A percentile compares a stretch with the other conserved stretches of the same genome.
These are phyloP conservation scores for Hymenoscyphus linearis DNA, from an alignment of 2,329 filamentous ascomycete genomes.

Conservation along the genomic window DNA sequence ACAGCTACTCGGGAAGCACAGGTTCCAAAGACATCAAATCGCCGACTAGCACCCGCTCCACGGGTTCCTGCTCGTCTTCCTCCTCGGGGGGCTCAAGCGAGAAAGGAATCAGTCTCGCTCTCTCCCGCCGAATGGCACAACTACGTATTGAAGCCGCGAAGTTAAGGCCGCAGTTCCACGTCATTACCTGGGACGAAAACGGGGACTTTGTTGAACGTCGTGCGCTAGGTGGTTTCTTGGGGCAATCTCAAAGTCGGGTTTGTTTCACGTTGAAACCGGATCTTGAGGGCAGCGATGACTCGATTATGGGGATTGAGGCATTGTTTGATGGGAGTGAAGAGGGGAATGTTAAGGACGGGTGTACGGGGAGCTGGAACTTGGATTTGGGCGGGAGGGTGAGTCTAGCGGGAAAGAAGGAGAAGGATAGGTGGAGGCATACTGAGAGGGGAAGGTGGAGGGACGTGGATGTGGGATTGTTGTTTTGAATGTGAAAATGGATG, in stretches of 20 bases:
- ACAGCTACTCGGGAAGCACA: slow-evolving; percentile 10
- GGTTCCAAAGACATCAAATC: slow-evolving; percentile 15
- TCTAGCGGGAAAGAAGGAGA: slow-evolving; percentile 21
- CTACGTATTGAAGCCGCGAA: slow-evolving; percentile 55
- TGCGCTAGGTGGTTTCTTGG: slow-evolving; percentile 56
- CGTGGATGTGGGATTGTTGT: slow-evolving; percentile 22
- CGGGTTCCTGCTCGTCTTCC: slow-evolving; percentile 7
- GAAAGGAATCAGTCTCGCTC: slow-evolving; percentile 39
- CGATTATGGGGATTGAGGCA: slow-evolving; percentile 48
- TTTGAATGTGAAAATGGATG: slow-evolving; percentile 12
- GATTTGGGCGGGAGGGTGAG: slow-evolving; percentile 7
- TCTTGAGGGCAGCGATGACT: slow-evolving; percentile 48
- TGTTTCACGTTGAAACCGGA: slow-evolving; percentile 52
- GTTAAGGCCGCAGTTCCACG: slow-evolving; percentile 47
- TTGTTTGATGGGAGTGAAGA: slow-evolving; percentile 46
- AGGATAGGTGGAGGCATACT: slow-evolving; percentile 29
- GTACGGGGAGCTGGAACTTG: slow-evolving; percentile 25
- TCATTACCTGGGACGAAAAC: slow-evolving; percentile 47
- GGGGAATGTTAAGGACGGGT: slow-evolving; percentile 27
- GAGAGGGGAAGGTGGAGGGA: slow-evolving; percentile 28
- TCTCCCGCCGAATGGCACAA: slow-evolving; percentile 59
- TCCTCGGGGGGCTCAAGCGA: background rate
- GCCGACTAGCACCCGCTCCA: slow-evolving; percentile 19
- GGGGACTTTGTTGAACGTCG: slow-evolving; percentile 48
- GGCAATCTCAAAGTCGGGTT: slow-evolving; percentile 53